Evolutionary conservation across 2,329 filamentous ascomycete genomes (phyloP).

Genomic region (Stagonosporopsis rhizophila): DNA sequence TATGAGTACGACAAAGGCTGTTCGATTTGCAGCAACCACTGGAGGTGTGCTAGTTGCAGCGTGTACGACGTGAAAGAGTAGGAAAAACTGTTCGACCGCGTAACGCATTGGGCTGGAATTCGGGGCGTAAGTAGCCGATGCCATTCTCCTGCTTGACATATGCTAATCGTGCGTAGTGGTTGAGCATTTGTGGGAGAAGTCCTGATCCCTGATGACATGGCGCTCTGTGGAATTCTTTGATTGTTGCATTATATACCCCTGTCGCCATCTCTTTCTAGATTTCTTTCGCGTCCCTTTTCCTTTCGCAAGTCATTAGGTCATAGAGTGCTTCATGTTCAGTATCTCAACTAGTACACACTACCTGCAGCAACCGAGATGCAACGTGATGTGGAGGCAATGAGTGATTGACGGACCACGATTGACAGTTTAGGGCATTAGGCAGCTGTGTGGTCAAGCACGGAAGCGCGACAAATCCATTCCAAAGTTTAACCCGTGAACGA

Average conservation of each 20-base stretch:
- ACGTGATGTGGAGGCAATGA: background rate
- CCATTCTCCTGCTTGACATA: too few species aligned
- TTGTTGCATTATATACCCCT: background rate
- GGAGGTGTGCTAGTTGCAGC: background rate
- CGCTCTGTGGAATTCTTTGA: background rate
- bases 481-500: background rate
- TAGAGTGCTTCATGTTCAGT: too few species aligned
- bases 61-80: background rate
- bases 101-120: background rate
- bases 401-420: too few species aligned
- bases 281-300: background rate
- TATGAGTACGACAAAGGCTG: background rate
- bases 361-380: background rate
- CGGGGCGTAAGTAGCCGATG: background rate
- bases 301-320: too few species aligned
- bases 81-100: background rate
- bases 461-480: background rate
- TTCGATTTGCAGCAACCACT: conserved; percentile 3
- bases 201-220: background rate
- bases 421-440: too few species aligned
- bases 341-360: background rate
- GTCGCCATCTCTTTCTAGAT: background rate
- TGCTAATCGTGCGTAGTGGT: background rate
- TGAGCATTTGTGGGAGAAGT: background rate
- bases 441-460: too few species aligned